Base-by-base conservation (phyloP, 1,284 basidiomycete genomes). In the Schizophyllum amplum region DNA sequence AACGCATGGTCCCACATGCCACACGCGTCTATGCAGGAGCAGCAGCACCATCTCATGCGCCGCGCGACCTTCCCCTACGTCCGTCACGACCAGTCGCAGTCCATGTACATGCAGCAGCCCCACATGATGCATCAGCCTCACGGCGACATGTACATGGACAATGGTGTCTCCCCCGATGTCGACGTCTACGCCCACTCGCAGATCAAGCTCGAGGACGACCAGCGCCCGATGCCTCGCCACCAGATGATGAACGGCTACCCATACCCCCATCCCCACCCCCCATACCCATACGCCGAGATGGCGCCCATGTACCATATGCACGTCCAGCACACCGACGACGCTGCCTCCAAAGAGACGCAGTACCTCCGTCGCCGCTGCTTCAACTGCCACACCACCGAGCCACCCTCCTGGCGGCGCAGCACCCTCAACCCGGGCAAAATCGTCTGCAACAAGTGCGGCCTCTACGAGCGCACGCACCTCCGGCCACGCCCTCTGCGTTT, bases 361-460 rank as follows among this genome's bases (percentile, higher is more conserved):
- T 90, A 90, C 66, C 83, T 92, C 57, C 86, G 89, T 22, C 77
- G 90, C 27, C 79, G 88, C 15, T 92, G 90, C 74, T 89, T 87
- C 78, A 92, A 92, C 73, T 92, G 90, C 72, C 89, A 90, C 68
- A 90, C 89, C 21, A 92, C 90, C 1, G 90, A 92, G 69, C 90
- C 90, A 0, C 89, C 90, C 1, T 86, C 83, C 24, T 92, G 89
- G 89, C 84, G 90, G 53, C 82, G 90, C 46, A 87, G 83, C 26
- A 92, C 90, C 5, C 83, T 92, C 67, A 90, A 90, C 71, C 88
- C 87, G 1, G 90, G 89, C 62, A 92, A 92, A 72, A 92, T 92
- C 67, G 90, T 92, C 55, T 92, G 89, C 79, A 92, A 92, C 80
- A 92, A 92, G 75, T 92, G 89, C 63, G 89, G 89, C 20, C 76